Percentiles rank a stretch among this genome's conserved stretches.
Conservation (phyloP, 345 rosid genomes). For the Salix brachista region DNA sequence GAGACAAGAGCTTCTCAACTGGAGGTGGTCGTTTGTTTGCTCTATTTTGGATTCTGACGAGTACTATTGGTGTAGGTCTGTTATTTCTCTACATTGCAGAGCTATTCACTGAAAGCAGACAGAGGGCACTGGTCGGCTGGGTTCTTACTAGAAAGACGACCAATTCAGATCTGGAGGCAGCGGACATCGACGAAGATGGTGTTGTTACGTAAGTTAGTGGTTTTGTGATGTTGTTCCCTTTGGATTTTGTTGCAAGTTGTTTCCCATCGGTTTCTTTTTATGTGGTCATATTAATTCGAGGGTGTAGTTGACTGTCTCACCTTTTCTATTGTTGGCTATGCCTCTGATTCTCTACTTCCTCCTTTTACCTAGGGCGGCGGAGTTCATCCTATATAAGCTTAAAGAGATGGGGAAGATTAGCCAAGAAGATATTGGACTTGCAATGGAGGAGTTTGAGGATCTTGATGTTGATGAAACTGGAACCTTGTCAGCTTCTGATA, state of each 20-base stretch:
- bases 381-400: constrained; percentile 65
- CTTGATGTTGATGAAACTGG: constrained; percentile 64
- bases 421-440: constrained; percentile 53
- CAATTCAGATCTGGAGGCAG: constrained; percentile 65
- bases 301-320: not conserved
- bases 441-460: constrained; percentile 70
- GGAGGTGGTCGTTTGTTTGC: constrained; percentile 61
- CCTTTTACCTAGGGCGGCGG: constrained; percentile 47
- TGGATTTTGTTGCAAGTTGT: not conserved
- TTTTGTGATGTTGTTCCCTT: not conserved
- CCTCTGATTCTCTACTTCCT: not conserved
- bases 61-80: constrained; percentile 64
- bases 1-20: constrained; percentile 70
- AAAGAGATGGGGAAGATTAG: constrained; percentile 86
- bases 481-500: constrained; percentile 36
- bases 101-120: constrained; percentile 57
- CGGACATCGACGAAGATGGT: constrained; percentile 73
- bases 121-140: constrained; percentile 58
- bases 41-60: constrained; percentile 59
- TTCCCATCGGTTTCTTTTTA: not conserved
- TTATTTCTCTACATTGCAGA: constrained; percentile 63
- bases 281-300: not conserved
- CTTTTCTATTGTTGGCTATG: not conserved
- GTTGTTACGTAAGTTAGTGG: constrained; percentile 58
- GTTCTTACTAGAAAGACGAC: constrained; percentile 62